A percentile compares a stretch with the other conserved stretches of the same genome.
phyloP scores from a whole-genome alignment of 495 filamentous ascomycete species.

The Schizothecium vesticola region DNA sequence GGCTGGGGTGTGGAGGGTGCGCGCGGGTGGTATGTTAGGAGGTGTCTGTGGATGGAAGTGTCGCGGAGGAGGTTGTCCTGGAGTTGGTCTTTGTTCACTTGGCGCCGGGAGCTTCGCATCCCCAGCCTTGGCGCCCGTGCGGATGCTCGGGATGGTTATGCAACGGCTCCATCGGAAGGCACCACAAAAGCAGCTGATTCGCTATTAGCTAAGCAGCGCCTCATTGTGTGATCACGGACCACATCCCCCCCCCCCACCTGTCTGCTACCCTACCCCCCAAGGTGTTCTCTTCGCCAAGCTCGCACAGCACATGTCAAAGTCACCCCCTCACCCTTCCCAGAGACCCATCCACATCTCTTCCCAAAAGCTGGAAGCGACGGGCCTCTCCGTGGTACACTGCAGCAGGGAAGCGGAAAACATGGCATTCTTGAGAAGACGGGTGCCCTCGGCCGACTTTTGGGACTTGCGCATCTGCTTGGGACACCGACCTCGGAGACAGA shows the following conservation, averaged over 20 bases:
- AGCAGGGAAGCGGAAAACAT: background rate
- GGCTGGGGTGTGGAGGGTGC: constrained; percentile 1
- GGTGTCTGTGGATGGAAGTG: background rate
- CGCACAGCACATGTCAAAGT: background rate
- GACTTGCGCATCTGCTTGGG: background rate
- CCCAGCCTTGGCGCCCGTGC: background rate
- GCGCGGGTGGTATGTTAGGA: background rate
- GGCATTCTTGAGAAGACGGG: background rate
- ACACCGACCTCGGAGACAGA: background rate
- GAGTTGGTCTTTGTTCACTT: constrained; percentile 2
- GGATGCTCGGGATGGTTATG: background rate
- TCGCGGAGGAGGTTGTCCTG: background rate
- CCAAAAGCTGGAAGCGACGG: background rate
- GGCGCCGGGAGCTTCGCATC: background rate
- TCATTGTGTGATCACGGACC: background rate
- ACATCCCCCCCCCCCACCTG: background rate
- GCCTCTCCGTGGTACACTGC: background rate
- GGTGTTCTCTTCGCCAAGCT: background rate
- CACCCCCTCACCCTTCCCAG: background rate
- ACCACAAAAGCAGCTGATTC: background rate
- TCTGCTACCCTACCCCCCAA: background rate
- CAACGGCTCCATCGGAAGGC: background rate
- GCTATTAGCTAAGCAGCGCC: background rate
- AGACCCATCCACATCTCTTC: background rate
- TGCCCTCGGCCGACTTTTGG: background rate